Evolutionary conservation across 1,284 basidiomycete genomes (phyloP).

Genomic region (Vanrija pseudolonga): DNA sequence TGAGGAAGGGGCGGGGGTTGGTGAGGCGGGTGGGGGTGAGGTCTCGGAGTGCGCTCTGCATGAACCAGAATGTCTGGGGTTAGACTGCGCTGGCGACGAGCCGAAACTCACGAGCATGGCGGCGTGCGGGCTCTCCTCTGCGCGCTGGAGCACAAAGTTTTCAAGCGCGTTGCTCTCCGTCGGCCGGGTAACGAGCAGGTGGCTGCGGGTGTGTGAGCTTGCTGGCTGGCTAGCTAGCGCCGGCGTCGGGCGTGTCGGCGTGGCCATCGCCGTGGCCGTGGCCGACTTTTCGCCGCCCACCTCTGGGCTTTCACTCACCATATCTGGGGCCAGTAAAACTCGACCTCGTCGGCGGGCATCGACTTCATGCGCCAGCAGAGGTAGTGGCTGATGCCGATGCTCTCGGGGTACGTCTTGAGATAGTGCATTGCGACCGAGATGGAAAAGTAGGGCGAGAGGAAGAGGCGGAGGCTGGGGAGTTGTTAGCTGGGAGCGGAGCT

Average conservation of each 20-base stretch:
- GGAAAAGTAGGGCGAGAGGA: conserved; percentile 86
- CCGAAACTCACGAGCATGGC: conserved; percentile 77
- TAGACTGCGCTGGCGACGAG: neutral
- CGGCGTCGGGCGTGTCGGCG: neutral
- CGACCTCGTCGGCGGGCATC: conserved; percentile 73
- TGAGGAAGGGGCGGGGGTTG: conserved; percentile 74
- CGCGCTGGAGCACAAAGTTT: conserved; percentile 80
- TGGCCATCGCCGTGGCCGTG: neutral
- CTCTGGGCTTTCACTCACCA: conserved; percentile 62
- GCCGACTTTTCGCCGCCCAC: neutral
- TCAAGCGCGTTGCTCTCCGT: conserved; percentile 86
- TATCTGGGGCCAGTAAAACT: conserved; percentile 94
- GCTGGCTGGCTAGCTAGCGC: neutral
- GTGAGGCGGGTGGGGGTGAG: conserved; percentile 60
- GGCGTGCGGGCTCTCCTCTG: conserved; percentile 84
- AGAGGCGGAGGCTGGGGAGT: conserved; percentile 62
- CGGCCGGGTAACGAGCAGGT: conserved; percentile 84
- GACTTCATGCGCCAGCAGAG: conserved; percentile 76
- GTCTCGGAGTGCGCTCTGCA: conserved; percentile 91
- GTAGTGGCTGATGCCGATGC: conserved; percentile 95
- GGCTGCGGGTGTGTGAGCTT: conserved; percentile 54
- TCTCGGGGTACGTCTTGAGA: conserved; percentile 80
- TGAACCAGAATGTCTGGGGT: conserved; percentile 87
- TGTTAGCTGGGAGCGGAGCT: neutral
- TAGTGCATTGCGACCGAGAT: conserved; percentile 87